Base-by-base conservation (phyloP, 2,329 filamentous ascomycete species). In the Byssoonygena ceratinophila region DNA sequence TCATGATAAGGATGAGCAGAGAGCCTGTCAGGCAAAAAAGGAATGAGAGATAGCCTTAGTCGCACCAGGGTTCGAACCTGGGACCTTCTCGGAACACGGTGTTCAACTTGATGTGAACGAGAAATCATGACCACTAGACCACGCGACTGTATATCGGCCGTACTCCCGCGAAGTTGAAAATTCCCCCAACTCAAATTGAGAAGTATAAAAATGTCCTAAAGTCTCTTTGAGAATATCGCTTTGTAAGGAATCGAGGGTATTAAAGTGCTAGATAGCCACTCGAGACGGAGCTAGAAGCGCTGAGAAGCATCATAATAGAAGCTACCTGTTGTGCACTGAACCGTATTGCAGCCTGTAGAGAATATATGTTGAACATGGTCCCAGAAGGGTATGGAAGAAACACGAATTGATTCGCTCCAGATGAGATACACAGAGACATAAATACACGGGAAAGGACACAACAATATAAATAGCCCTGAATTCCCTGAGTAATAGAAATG, bases 101-200 rank as follows among this genome's bases (percentile, higher is more conserved):
- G 32, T 39, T 37, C 47, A 32, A 34, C 36, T n/a, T 7, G 7
- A 43, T 43, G 37, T 41, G 18, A 50, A 43, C 47, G 27, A 50
- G 47, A 50, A 41, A 50, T 50, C 47, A 50, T 49, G 29, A 22
- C 46, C 46, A 47, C 45, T 47, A 47, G 45, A 47, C 45, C 45
- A 47, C 45, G 45, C 45, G 45, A 47, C 45, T 47, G 18, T 25
- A 34, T 47, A 22, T n/a, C 29, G 31, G 8, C 20, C 12, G 12
- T n/a, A 9, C 22, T 20, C 11, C 41, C 11, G 18, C 36, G 3
- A 16, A 39, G n/a, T 39, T 9, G 27, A 9, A 5, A 5, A 29
- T 29, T 29, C 27, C 27, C n/a, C n/a, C n/a, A n/a, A 29, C 27
- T 5, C 27, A 4, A 29, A 9, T 29, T n/a, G n/a, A n/a, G n/a